Evolutionary conservation across 768 basidiomycete genomes (phyloP).

Genomic region (Astraeus odoratus): DNA sequence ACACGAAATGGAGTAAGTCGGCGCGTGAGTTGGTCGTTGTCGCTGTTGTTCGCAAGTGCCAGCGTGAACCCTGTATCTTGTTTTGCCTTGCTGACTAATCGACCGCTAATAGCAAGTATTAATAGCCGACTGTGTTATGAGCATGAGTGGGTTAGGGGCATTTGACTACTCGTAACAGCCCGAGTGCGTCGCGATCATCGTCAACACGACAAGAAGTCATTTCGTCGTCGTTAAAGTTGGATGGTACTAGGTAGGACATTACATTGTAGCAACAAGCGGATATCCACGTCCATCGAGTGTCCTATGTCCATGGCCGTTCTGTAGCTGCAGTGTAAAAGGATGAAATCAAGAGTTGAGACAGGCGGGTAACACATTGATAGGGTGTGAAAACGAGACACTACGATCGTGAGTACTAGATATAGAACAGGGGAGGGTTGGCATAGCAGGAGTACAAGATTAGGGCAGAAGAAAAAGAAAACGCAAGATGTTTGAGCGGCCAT

Average conservation of each 20-base stretch:
- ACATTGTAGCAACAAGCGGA: conserved; percentile 46
- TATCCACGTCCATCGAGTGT: conserved; percentile 53
- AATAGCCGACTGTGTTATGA: no score
- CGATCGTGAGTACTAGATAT: conserved; percentile 15
- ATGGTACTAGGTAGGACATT: conserved; percentile 27
- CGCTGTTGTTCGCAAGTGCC: conserved; percentile 9
- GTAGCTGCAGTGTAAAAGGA: conserved; percentile 19
- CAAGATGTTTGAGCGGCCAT: conserved; percentile 1
- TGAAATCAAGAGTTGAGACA: conserved; percentile 18
- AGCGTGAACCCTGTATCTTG: conserved; percentile 19
- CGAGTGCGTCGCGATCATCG: no score
- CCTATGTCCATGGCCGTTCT: conserved; percentile 31
- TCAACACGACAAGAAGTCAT: no score
- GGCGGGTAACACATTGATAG: conserved; percentile 25
- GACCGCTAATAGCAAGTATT: no score
- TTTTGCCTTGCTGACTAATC: conserved; percentile 27
- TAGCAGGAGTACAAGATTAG: conserved; percentile 12
- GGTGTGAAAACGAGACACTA: conserved; percentile 11
- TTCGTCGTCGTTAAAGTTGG: conserved; percentile 9
- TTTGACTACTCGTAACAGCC: conserved; percentile 3
- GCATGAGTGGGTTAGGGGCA: no score
- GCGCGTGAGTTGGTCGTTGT: conserved; percentile 11
- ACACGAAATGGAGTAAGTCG: conserved; percentile 3
- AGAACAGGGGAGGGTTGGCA: conserved; percentile 9
- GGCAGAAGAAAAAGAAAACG: conserved; percentile 6